phyloP scores from a whole-genome alignment of 768 basidiomycete species.

The Fistulinella prunicolor region DNA sequence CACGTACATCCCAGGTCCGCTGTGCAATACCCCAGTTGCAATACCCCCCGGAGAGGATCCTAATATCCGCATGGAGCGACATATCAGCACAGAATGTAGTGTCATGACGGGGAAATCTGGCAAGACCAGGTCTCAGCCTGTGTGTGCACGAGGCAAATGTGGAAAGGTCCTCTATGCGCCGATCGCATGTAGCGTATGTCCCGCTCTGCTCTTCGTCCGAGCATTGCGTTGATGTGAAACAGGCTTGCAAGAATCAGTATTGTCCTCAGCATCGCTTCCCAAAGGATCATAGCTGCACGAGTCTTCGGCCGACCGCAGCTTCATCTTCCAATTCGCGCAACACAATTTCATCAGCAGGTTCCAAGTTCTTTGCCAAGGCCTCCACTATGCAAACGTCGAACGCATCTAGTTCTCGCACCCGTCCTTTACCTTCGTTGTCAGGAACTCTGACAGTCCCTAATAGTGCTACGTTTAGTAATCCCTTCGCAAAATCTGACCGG shows the following conservation, averaged over 20 bases:
- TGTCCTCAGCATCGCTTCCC: constrained; percentile 82
- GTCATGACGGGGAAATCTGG: constrained; percentile 64
- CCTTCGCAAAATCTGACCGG: constrained; percentile 57
- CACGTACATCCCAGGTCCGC: constrained; percentile 49
- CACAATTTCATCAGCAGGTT: neutral
- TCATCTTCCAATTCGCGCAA: constrained; percentile 15
- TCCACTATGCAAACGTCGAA: constrained; percentile 6
- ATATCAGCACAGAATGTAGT: constrained; percentile 63
- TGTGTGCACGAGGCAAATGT: constrained; percentile 61
- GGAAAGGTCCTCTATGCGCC: constrained; percentile 73
- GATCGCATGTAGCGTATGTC: constrained; percentile 69
- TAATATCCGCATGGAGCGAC: constrained; percentile 76
- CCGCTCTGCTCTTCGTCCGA: neutral
- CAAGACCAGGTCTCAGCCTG: constrained; percentile 46
- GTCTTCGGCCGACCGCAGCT: constrained; percentile 9
- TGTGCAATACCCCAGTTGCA: constrained; percentile 74
- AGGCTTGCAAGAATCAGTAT: constrained; percentile 73
- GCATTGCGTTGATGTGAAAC: neutral
- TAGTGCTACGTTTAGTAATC: constrained; percentile 26
- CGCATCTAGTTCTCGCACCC: neutral
- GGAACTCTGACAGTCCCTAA: constrained; percentile 13
- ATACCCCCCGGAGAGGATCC: constrained; percentile 78
- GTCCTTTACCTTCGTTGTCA: constrained; percentile 6
- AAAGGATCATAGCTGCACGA: constrained; percentile 59
- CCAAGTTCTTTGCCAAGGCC: constrained; percentile 8